Evolutionary conservation across 177 flowering plant genomes (phyloP).

Genomic region (Vitis hybrid): DNA sequence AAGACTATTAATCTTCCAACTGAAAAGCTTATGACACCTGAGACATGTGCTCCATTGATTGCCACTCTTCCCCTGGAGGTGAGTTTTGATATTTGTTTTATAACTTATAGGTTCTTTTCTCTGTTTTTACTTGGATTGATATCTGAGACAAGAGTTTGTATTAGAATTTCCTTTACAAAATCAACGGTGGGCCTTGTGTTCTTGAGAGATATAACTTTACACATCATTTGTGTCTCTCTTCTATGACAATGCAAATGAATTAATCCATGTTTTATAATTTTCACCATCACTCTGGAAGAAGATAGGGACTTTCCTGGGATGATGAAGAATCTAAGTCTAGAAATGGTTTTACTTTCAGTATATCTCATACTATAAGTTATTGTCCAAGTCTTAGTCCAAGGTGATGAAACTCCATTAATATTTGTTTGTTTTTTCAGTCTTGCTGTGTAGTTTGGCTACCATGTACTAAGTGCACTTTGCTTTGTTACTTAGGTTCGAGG

Average conservation of each 20-base stretch:
- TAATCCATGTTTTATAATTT: too few relatives aligned
- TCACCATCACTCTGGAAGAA: too few relatives aligned
- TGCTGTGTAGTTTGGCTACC: neutral
- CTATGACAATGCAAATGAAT: too few relatives aligned
- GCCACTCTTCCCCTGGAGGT: conserved; percentile 97
- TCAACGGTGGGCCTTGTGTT: neutral
- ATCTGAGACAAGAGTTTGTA: neutral
- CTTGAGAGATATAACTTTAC: neutral
- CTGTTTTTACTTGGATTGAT: neutral
- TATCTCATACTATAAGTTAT: too few relatives aligned
- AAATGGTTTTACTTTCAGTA: too few relatives aligned
- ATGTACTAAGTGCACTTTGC: conserved; percentile 14
- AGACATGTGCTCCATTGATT: conserved; percentile 79
- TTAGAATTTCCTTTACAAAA: neutral
- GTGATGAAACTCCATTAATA: too few relatives aligned
- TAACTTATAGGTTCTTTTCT: neutral
- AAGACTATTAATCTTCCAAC: conserved; percentile 76
- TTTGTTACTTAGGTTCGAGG: conserved; percentile 52
- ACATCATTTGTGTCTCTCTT: neutral
- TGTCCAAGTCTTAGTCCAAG: too few relatives aligned
- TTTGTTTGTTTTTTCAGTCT: neutral
- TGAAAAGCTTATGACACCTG: conserved; percentile 55
- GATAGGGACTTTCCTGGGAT: too few relatives aligned
- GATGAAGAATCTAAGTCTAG: too few relatives aligned
- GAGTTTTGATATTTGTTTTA: neutral